Evolutionary conservation across 169 alveolate species (phyloP), one percentile per base, ranked within the genome.

Genomic region (Eimeria maxima): DNA sequence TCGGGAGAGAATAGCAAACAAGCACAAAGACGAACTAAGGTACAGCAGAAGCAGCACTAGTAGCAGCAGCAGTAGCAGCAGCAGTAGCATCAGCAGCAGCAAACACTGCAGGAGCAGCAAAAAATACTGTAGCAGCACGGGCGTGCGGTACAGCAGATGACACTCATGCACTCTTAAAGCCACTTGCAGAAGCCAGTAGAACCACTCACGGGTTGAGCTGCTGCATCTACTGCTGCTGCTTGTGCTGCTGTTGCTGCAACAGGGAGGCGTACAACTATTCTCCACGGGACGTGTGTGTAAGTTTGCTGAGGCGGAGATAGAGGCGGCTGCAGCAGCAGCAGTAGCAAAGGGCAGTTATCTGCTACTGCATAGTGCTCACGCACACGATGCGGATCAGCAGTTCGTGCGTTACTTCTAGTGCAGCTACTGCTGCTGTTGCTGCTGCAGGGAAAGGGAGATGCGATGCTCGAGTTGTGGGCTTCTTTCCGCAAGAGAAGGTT

Each of bases 381-480:
- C 20, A 2, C 45, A 67, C 20, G n/a, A 0, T n/a, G 24, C 33
- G 42, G 78, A 67, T 16, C 78, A 27, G 69, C 69, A 60, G 20
- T 65, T 65, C 38, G 45, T 67, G 4, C 45, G 4, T 29, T 67
- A 6, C 27, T 0, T 11, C 47, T 44, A 53, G 69, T 44, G 90
- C 53, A 50, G 90, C 67, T 81, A 71, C 71, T 81, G 69, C 93
- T 84, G 74, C 63, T 81, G 55, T 47, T 53, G 67, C 47, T 45
- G 45, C 65, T 60, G 80, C 93, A 84, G 93, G 78, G 78, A 11
- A 53, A 60, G 93, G 93, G 80, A 11, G 93, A 84, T 63, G 45
- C 55, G 63, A 84, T 84, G 93, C 78, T 84, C 4, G 93, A 84
- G 38, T 50, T 78, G 33, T 84, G 93, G 93, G 93, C 93, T 53